Conservation (phyloP, 768 basidiomycete species). For the Punctularia strigosozonata region DNA sequence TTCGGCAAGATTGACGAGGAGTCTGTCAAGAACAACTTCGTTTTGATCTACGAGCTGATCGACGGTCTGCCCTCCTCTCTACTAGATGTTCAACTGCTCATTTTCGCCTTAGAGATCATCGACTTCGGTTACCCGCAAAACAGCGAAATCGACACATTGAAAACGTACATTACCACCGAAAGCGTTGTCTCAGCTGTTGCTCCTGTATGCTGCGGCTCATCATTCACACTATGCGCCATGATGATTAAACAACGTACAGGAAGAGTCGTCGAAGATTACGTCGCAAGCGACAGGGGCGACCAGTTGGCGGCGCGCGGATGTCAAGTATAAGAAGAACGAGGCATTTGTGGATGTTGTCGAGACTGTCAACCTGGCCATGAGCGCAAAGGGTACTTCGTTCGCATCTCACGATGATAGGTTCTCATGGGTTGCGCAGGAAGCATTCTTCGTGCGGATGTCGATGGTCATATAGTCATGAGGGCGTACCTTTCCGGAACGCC, state of each 20-base stretch:
- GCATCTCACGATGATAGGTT: not conserved
- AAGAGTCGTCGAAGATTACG: slow-evolving; percentile 96
- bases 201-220: no score
- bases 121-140: slow-evolving; percentile 99
- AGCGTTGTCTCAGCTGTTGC: slow-evolving; percentile 81
- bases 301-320: slow-evolving; percentile 90
- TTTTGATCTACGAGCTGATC: slow-evolving; percentile 93
- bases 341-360: slow-evolving; percentile 99
- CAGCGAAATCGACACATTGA: slow-evolving; percentile 94
- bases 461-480: slow-evolving; percentile 96
- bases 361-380: slow-evolving; percentile 93
- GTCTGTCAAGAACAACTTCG: slow-evolving; percentile 98
- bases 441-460: slow-evolving; percentile 89
- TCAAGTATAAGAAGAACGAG: slow-evolving; percentile 99
- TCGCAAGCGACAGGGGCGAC: slow-evolving; percentile 94
- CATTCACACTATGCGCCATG: no score
- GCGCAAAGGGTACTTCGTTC: slow-evolving; percentile 66
- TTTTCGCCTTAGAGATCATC: slow-evolving; percentile 63
- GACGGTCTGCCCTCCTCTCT: slow-evolving; percentile 52
- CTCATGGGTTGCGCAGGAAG: slow-evolving; percentile 40
- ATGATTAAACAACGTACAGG: slow-evolving; percentile 42
- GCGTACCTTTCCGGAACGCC: slow-evolving; percentile 95
- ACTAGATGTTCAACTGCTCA: not conserved
- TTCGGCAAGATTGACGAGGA: slow-evolving; percentile 99
- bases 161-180: slow-evolving; percentile 97